phyloP scores from a whole-genome alignment of 345 rosid genomes.

The Litchi chinensis region DNA sequence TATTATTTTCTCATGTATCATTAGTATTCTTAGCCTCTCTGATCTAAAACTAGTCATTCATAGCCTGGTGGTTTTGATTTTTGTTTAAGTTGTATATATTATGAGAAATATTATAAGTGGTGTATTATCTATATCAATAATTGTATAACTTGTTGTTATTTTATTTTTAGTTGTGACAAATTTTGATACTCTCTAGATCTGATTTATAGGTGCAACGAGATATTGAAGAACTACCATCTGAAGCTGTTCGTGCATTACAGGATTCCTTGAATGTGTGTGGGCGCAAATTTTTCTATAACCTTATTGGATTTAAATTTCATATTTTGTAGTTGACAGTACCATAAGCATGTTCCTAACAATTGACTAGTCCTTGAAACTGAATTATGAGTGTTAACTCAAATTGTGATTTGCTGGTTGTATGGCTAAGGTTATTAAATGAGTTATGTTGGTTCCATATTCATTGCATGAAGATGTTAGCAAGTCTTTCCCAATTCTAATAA shows the following conservation, averaged over 20 bases:
- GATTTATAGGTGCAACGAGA: slow-evolving; percentile 87
- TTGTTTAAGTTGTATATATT: not conserved
- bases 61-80: not conserved
- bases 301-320: slow-evolving; percentile 8
- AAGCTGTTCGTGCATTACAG: slow-evolving; percentile 82
- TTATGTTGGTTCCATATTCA: not conserved
- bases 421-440: not conserved
- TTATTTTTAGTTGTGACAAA: slow-evolving; percentile 1
- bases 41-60: not conserved
- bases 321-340: not conserved
- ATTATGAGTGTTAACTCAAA: not conserved
- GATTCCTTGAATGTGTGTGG: slow-evolving; percentile 80
- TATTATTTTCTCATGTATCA: not conserved
- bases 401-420: not conserved
- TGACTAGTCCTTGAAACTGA: not conserved
- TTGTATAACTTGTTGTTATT: slow-evolving; percentile 7
- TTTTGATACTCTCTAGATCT: slow-evolving; percentile 17
- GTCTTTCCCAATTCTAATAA: not conserved
- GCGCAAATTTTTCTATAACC: slow-evolving; percentile 9
- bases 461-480: not conserved
- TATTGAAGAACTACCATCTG: slow-evolving; percentile 95
- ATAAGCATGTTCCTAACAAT: not conserved
- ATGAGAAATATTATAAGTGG: not conserved
- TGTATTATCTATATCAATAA: slow-evolving; percentile 5
- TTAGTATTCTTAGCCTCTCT: not conserved